Base-by-base conservation (phyloP, 1,284 basidiomycete genomes). In the Pyrrhoderma noxium region DNA sequence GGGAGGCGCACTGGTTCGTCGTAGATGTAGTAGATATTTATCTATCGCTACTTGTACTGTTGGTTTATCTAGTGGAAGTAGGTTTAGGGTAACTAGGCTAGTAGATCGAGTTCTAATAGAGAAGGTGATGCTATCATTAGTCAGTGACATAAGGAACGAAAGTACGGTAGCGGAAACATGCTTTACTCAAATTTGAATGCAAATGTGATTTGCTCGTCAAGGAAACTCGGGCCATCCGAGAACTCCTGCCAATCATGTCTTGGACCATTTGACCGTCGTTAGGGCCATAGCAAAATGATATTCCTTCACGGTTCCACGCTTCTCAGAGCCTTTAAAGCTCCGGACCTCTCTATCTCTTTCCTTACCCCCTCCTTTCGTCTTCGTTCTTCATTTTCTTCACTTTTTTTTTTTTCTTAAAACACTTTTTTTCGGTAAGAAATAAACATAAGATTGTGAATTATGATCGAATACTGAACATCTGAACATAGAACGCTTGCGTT, bases 1-100 rank as follows among this genome's bases (percentile, higher is more conserved):
- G 85, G 85, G 27, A 71, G 79, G 49, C 73, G 77, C 40, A 73
- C 72, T 27, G 67, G 63, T 14, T 41, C 23, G 57, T 55, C 49
- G 65, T 67, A 45, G 59, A 39, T 23, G 13, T 68, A 55, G 31
- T 61, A 68, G 59, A 63, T 65, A 64, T 11, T 31, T 31, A n/a
- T 31, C 27, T 31, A 5, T 5, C 27, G 11, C 11, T 31, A 31
- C 27, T 31, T 5, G 27, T 31, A 31, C 27, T 31, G 27, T 31
- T 11, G 27, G 11, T 31, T 31, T 31, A 31, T 31, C 27, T 31
- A 31, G 27, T 31, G 27, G 11, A 31, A 67, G 19, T 57, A 60
- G 37, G 53, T 59, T 53, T 31, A 5, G 27, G 27, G 27, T 31
- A 31, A 31, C 27, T 31, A 31, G 27, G 27, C 27, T 31, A 31